phyloP scores from a whole-genome alignment of 2,329 filamentous ascomycete genomes.

The Leptographium wingfieldii region DNA sequence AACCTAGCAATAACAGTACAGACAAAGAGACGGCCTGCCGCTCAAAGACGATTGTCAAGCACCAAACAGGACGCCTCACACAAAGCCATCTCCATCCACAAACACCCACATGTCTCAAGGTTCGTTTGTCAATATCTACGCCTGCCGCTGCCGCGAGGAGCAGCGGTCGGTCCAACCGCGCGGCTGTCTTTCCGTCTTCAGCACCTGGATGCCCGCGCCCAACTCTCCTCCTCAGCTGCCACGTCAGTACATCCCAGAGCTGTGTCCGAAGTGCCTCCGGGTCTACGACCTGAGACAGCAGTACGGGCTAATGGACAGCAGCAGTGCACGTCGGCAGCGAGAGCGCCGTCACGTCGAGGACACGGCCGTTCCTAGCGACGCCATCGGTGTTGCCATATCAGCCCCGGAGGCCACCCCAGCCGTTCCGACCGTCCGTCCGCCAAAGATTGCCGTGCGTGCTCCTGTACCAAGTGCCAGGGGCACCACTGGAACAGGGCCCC shows the following conservation, averaged over 20 bases:
- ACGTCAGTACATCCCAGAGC: neutral
- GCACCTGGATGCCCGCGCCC: neutral
- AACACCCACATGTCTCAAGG: neutral
- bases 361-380: too few species aligned
- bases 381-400: neutral
- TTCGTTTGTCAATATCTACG: neutral
- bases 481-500: too few species aligned
- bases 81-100: too few species aligned
- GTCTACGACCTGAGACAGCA: neutral
- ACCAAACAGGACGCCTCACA: neutral
- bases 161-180: neutral
- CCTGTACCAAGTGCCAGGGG: neutral
- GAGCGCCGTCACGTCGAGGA: neutral
- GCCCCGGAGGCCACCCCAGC: too few species aligned
- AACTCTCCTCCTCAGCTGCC: neutral
- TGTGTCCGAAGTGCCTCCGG: conserved; percentile 2
- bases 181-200: neutral
- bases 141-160: neutral
- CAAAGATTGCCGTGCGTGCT: neutral
- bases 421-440: too few species aligned
- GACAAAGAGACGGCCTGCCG: too few species aligned
- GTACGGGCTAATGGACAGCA: neutral
- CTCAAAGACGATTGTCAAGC: neutral
- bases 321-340: neutral
- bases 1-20: too few species aligned